A percentile compares a stretch with the other conserved stretches of the same genome.
phyloP scores from a whole-genome alignment of 2,329 filamentous ascomycete genomes.

The Fusarium staphyleae region DNA sequence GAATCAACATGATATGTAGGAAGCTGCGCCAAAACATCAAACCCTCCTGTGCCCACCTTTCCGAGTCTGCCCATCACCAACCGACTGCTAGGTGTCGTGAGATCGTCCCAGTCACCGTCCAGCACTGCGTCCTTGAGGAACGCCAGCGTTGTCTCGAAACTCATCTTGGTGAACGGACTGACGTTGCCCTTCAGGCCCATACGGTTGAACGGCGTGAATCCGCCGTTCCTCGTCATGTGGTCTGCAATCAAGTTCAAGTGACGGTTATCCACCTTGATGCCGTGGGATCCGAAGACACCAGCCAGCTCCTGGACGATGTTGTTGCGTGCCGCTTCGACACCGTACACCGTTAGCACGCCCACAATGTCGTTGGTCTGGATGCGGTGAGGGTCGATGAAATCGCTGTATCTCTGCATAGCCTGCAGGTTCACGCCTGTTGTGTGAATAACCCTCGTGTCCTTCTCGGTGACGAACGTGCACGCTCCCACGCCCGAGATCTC shows the following conservation, averaged over 20 bases:
- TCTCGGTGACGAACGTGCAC: conserved; percentile 70
- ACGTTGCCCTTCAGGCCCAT: conserved; percentile 86
- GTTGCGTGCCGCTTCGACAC: conserved; percentile 88
- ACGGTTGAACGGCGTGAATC: conserved; percentile 90
- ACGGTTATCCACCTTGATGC: conserved; percentile 88
- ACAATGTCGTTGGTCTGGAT: conserved; percentile 94
- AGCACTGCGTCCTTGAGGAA: conserved; percentile 93
- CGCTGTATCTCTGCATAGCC: conserved; percentile 88
- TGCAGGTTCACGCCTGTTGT: conserved; percentile 87
- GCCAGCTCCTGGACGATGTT: conserved; percentile 88
- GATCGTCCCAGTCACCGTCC: conserved; percentile 88
- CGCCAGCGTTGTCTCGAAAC: conserved; percentile 94
- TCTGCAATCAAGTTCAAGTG: conserved; percentile 96
- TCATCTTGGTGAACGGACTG: conserved; percentile 97
- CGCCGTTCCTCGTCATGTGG: conserved; percentile 94
- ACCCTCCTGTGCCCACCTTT: conserved; percentile 86
- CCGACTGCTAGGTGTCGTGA: conserved; percentile 83
- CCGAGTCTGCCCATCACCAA: conserved; percentile 87
- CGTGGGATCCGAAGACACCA: conserved; percentile 86
- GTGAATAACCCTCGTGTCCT: conserved; percentile 67
- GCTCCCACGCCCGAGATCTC: conserved; percentile 79
- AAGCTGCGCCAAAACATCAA: conserved; percentile 79
- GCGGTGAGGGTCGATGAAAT: conserved; percentile 84
- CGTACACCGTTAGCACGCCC: conserved; percentile 83
- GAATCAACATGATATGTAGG: conserved; percentile 57